phyloP scores from a whole-genome alignment of 2,329 filamentous ascomycete species.

The Endocalyx cinctus region DNA sequence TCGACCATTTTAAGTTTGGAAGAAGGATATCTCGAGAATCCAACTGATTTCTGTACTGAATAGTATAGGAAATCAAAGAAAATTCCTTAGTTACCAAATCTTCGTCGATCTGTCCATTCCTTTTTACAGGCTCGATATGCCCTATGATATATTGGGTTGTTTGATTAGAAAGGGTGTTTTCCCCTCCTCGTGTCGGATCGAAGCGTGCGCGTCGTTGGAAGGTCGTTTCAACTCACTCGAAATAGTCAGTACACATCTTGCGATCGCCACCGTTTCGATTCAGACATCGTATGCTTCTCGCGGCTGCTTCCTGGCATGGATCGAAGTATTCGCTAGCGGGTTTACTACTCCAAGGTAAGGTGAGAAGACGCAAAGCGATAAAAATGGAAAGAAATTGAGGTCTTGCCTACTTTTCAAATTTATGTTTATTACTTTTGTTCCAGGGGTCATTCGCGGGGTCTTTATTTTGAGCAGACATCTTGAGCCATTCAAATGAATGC shows the following conservation, averaged over 20 bases:
- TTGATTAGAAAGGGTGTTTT: constrained; percentile 1
- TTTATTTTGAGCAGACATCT: too few species aligned
- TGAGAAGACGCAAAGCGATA: constrained; percentile 1
- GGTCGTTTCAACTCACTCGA: constrained; percentile 69
- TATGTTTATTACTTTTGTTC: constrained; percentile 55
- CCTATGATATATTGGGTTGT: constrained; percentile 39
- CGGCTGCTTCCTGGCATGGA: constrained; percentile 89
- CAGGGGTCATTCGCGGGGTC: constrained; percentile 48
- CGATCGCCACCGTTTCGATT: constrained; percentile 83
- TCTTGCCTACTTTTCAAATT: constrained; percentile 56
- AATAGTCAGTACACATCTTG: constrained; percentile 90
- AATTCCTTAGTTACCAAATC: too few species aligned
- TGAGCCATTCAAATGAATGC: too few species aligned
- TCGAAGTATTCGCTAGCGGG: constrained; percentile 86
- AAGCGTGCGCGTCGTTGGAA: background rate
- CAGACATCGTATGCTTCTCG: constrained; percentile 80
- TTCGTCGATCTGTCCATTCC: constrained; percentile 86
- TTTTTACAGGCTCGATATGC: constrained; percentile 95
- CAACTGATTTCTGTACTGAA: too few species aligned
- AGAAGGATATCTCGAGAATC: too few species aligned
- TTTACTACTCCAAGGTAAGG: constrained; percentile 56
- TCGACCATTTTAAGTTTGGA: too few species aligned
- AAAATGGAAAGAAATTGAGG: constrained; percentile 1
- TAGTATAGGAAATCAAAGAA: too few species aligned
- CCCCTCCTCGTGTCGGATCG: too few species aligned